Base-by-base conservation (phyloP, 2,329 filamentous ascomycete species). In the Talaromyces funiculosus region DNA sequence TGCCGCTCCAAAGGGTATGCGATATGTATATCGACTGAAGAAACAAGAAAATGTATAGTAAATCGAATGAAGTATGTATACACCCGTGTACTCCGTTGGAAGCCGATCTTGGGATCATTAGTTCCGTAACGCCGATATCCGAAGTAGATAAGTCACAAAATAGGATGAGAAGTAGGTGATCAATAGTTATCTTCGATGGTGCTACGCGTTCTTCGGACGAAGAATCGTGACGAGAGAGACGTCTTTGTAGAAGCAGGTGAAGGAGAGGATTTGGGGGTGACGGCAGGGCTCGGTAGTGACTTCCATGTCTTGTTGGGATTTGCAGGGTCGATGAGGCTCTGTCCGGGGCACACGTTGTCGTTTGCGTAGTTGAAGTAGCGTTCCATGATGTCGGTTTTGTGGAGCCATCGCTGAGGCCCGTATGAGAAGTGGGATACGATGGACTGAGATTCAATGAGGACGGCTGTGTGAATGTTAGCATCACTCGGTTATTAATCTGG, bases 311-410 rank as follows among this genome's bases (percentile, higher is more conserved):
- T 45, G 37, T 55, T n/a, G 20, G 60, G 55, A 10, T 57, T 58
- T 24, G 35, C 16, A 40, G 60, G 60, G 5, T 61, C 60, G 24
- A 61, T 14, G 26, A 61, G 55, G 24, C 60, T 61, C 29, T 53
- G 45, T 7, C 22, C 20, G 1, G 60, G 60, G 10, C 60, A 61
- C 20, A 61, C 55, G 38, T 61, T 61, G 10, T 61, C 60, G 35
- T 58, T 61, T 9, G 60, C 60, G 16, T 61, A 61, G 45, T 61
- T 61, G 55, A 58, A 61, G 55, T 61, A 61, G n/a, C 60, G 60
- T 38, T 61, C 60, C 47, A 61, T 26, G n/a, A 61, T 43, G 49
- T 61, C 60, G 29, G 60, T 61, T 31, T 61, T 61, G 29, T 61
- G 35, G 8, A 61, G 60, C 10, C 53, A 54, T 22, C 37, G 26